Base-by-base conservation (phyloP, 2,329 filamentous ascomycete genomes). In the Xylariales sp. region DNA sequence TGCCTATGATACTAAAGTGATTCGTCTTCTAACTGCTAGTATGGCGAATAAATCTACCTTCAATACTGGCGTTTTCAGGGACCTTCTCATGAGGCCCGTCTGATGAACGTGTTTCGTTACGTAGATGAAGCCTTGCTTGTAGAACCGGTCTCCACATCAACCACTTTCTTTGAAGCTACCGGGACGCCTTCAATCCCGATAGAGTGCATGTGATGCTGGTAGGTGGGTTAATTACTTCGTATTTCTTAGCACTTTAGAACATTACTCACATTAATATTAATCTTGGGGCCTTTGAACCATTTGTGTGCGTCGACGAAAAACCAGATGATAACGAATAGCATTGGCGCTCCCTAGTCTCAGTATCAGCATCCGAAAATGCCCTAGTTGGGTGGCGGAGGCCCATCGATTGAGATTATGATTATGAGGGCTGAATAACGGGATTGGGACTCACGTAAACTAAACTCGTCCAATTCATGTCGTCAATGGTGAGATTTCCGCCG, bases 261-360 rank as follows among this genome's bases (percentile, higher is more conserved):
- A 30, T 49, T 34, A 55, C 69, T 61, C 71, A 77, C 76, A 66
- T 88, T 85, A 32, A 91, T 81, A 73, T 91, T 91, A 68, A 92
- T 86, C 80, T 88, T 90, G 0, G 90, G 90, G 0, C 90, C 90
- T 73, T 87, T 90, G 78, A 92, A 92, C 90, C 90, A 92, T 74
- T 87, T 89, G 56, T 83, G 83, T 9, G 90, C 90, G 71, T 86
- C 84, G 4, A 91, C 79, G 48, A 87, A 79, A 83, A 89, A 92
- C 88, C 89, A 92, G 14, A 89, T 77, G 2, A 83, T 79, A 4
- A 88, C 82, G 3, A 83, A 75, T 3, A 87, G 66, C 89, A 91
- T 91, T 0, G 88, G 86, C 2, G 81, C 89, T 5, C 89, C 89
- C 78, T 90, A 70, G 1, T 48, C 18, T 5, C 28, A 36, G 43